A percentile compares a stretch with the other conserved stretches of the same genome.
Evolutionary conservation across 2,329 filamentous ascomycete genomes (phyloP).

Genomic region (Scorias spongiosa): DNA sequence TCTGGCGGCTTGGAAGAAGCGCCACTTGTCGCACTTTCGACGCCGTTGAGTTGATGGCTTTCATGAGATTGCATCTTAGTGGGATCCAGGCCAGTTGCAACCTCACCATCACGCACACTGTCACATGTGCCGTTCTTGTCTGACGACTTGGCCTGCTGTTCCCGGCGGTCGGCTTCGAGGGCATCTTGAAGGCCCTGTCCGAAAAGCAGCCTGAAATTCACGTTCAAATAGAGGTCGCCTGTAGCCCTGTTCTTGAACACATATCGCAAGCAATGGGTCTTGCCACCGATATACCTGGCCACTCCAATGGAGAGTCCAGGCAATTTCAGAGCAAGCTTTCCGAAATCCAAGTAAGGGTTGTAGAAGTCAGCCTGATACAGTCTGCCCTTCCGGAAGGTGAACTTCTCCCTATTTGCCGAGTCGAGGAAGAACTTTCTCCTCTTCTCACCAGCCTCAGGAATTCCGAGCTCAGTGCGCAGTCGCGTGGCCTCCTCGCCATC

Average conservation of each 20-base stretch:
- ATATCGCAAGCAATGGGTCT: slow-evolving; percentile 31
- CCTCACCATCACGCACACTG: no score
- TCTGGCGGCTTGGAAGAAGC: not conserved
- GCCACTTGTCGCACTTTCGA: no score
- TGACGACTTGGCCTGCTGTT: not conserved
- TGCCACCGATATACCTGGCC: slow-evolving; percentile 31
- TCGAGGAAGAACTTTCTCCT: slow-evolving; percentile 30
- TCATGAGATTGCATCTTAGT: no score
- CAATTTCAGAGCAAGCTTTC: slow-evolving; percentile 28
- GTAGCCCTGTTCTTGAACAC: slow-evolving; percentile 29
- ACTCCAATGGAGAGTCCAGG: slow-evolving; percentile 31
- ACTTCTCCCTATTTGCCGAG: slow-evolving; percentile 18
- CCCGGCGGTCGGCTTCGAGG: slow-evolving; percentile 14
- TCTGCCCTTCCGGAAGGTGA: slow-evolving; percentile 29
- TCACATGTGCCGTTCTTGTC: no score
- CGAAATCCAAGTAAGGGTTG: slow-evolving; percentile 34
- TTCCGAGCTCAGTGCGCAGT: slow-evolving; percentile 12
- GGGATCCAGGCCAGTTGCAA: no score
- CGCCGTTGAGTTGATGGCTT: no score
- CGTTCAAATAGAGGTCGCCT: slow-evolving; percentile 28
- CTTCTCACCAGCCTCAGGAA: slow-evolving; percentile 27
- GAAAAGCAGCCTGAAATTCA: slow-evolving; percentile 32
- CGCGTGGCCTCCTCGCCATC: slow-evolving; percentile 17
- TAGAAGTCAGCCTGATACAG: slow-evolving; percentile 33
- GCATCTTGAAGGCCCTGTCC: slow-evolving; percentile 26